A percentile compares a stretch with the other conserved stretches of the same genome.
Conservation (phyloP, 176 grass and related monocot species). For the Cenchrus americanus region DNA sequence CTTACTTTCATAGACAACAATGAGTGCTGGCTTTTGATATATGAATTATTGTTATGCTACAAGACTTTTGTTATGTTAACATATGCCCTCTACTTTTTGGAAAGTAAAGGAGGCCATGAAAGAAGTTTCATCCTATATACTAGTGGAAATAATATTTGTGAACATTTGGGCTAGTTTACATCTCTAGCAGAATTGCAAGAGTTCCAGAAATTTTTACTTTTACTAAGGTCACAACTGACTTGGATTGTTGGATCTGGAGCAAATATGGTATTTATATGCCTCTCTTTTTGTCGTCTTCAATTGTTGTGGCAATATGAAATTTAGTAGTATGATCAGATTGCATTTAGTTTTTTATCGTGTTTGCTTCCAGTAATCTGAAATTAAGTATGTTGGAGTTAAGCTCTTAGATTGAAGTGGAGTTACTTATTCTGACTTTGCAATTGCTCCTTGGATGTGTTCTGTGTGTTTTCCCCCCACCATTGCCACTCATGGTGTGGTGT, state of each 20-base stretch:
- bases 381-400: constrained; percentile 9
- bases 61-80: constrained; percentile 35
- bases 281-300: constrained; percentile 28
- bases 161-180: neutral
- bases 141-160: constrained; percentile 26
- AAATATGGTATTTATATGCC: constrained; percentile 8
- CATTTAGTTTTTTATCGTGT: neutral
- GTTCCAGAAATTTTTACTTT: constrained; percentile 24
- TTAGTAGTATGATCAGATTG: neutral
- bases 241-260: neutral
- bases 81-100: constrained; percentile 34
- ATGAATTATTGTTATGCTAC: constrained; percentile 24
- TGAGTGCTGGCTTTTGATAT: constrained; percentile 23
- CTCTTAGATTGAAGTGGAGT: constrained; percentile 9
- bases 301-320: neutral
- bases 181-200: constrained; percentile 5
- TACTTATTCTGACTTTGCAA: constrained; percentile 20
- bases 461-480: neutral
- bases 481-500: neutral
- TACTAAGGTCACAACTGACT: neutral
- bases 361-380: constrained; percentile 23
- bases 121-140: constrained; percentile 30
- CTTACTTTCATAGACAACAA: constrained; percentile 42
- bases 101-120: constrained; percentile 25
- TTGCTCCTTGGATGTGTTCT: constrained; percentile 10